Evolutionary conservation across 176 grass and related monocot species (phyloP), one percentile per base, ranked within the genome.

Genomic region (Rhynchospora breviuscula): DNA sequence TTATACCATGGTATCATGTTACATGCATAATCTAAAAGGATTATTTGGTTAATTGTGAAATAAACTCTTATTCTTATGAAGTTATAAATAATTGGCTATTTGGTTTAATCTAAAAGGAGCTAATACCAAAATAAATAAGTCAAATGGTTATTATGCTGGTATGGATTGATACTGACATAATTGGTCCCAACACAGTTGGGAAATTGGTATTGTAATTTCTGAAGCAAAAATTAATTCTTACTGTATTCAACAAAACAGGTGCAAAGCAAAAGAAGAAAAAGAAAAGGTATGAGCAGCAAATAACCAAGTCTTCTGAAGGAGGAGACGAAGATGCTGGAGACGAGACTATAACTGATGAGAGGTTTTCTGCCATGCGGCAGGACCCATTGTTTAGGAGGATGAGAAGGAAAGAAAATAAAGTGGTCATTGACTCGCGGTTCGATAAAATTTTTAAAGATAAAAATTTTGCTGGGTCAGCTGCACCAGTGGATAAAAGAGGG

Each of bases 401-500:
- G 95, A 89, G 79, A 85, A 86, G 62, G 86, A 92, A 91, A 75
- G 90, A 98, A 76, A 64, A 85, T 14, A 98, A 93, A 89, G 90
- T 94, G 65, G 78, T 65, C 45, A 82, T 98, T 56, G 95, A 94
- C 49, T 87, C 87, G 23, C 91, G 92, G 86, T 98, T 98, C 49
- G 74, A 85, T 56, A 81, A 88, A 76, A 94, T 98, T 56, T 79
- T 93, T 70, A 88, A 84, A 1, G 86, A 98, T 79, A 88, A 91
- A 53, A 87, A 90, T 69, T 98, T 98, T 63, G 75, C 82, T 0
- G 59, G 87, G 2, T 89, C 90, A 1, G 59, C 71, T 0, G 95
- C 94, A 21, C 87, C 90, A 1, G 90, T 97, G 18, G 92, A 97
- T 86, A 97, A 94, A 91, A 86, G 89, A 4, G 90, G 92, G 40